A percentile compares a stretch with the other conserved stretches of the same genome.
Evolutionary conservation across 2,329 filamentous ascomycete genomes (phyloP).

Genomic region (Aquanectria penicillioides): DNA sequence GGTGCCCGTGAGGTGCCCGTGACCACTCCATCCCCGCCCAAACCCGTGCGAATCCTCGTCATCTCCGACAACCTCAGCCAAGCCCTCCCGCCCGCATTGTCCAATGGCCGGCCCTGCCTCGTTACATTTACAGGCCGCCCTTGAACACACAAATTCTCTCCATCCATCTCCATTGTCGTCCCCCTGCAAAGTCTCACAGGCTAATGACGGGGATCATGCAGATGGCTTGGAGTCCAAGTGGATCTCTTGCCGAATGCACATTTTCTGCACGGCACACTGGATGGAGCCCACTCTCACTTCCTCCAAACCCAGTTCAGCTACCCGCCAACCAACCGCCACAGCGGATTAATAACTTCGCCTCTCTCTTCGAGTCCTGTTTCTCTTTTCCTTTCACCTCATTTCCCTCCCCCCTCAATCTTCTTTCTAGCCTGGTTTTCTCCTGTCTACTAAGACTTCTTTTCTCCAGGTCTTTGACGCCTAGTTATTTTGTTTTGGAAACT

Average conservation of each 20-base stretch:
- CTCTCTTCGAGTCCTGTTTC: background rate
- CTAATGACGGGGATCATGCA: slow-evolving; percentile 16
- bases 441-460: background rate
- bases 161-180: background rate
- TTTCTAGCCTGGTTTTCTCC: background rate
- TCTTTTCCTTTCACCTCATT: slow-evolving; percentile 1
- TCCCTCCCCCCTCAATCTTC: background rate
- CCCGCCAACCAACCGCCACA: slow-evolving; percentile 17
- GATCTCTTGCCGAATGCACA: too few relatives aligned
- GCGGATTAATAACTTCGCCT: slow-evolving; percentile 21
- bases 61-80: background rate
- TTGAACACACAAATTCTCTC: too few relatives aligned
- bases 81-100: too few relatives aligned
- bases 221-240: slow-evolving; percentile 18
- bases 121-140: too few relatives aligned
- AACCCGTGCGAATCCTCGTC: background rate
- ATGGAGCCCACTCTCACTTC: background rate
- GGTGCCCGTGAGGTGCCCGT: too few relatives aligned
- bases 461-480: background rate
- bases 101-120: too few relatives aligned
- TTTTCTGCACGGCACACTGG: slow-evolving; percentile 9
- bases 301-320: slow-evolving; percentile 3
- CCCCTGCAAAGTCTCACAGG: background rate
- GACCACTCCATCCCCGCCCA: background rate
- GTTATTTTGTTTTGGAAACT: background rate